phyloP scores from a whole-genome alignment of 2,329 filamentous ascomycete species.

The Trichoderma semiorbis region DNA sequence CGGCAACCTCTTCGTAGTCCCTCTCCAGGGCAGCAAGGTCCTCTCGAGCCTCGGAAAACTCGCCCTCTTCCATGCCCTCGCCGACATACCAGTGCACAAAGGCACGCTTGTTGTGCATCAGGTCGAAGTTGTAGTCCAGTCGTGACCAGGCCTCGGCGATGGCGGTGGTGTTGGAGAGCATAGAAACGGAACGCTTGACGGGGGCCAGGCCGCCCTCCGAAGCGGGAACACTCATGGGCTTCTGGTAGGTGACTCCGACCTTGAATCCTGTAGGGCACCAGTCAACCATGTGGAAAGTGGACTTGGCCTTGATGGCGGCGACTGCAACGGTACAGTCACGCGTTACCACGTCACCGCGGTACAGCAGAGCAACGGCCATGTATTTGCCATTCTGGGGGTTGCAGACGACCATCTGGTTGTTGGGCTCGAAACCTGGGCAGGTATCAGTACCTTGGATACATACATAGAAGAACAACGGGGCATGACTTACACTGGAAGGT shows the following conservation, averaged over 20 bases:
- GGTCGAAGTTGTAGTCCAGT: conserved; percentile 71
- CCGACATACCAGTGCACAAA: conserved; percentile 80
- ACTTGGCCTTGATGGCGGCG: conserved; percentile 65
- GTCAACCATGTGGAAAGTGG: conserved; percentile 70
- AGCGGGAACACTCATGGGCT: conserved; percentile 58
- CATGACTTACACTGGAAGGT: conserved; percentile 65
- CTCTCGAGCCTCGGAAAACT: conserved; percentile 84
- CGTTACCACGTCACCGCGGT: conserved; percentile 68
- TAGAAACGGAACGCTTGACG: conserved; percentile 62
- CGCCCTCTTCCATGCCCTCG: conserved; percentile 89
- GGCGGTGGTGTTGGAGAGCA: conserved; percentile 73
- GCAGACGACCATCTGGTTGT: conserved; percentile 77
- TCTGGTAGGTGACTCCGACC: conserved; percentile 73
- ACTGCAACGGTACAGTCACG: conserved; percentile 67
- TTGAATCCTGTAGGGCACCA: conserved; percentile 76
- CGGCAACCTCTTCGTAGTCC: conserved; percentile 82
- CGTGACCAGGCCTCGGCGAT: conserved; percentile 72
- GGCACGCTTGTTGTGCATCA: conserved; percentile 75
- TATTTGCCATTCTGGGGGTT: conserved; percentile 73
- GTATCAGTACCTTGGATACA: conserved; percentile 22
- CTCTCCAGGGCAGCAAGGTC: conserved; percentile 81
- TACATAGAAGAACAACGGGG: conserved; percentile 26
- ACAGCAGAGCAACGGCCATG: conserved; percentile 70
- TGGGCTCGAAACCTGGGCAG: conserved; percentile 64
- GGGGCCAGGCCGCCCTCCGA: conserved; percentile 57